Evolutionary conservation across 2,329 filamentous ascomycete genomes (phyloP).

Genomic region (Claviceps paspali): DNA sequence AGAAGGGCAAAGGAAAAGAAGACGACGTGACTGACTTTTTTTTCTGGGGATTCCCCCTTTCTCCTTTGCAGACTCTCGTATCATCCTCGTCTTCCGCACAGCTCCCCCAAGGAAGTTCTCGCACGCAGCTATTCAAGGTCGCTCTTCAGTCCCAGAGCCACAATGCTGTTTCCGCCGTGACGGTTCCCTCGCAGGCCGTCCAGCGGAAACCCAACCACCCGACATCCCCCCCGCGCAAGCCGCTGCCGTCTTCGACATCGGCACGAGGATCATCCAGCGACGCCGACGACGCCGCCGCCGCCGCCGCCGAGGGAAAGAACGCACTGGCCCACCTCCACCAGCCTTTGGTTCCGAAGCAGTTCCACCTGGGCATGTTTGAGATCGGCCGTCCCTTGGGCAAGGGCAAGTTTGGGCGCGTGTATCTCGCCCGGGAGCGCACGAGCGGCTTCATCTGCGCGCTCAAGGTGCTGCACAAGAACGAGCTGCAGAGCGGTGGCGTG

Average conservation of each 20-base stretch:
- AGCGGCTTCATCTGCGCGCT: constrained; percentile 57
- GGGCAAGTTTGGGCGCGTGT: constrained; percentile 60
- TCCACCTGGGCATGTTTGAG: constrained; percentile 49
- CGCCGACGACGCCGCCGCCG: constrained; percentile 26
- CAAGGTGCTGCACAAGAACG: constrained; percentile 57
- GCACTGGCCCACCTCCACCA: constrained; percentile 3
- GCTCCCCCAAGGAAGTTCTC: constrained; percentile 37
- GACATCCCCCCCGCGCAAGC: constrained; percentile 37
- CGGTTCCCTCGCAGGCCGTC: constrained; percentile 50
- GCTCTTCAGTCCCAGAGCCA: constrained; percentile 65
- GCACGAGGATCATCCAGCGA: constrained; percentile 32
- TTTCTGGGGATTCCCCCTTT: too few relatives aligned
- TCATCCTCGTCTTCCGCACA: constrained; percentile 21
- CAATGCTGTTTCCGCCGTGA: constrained; percentile 49
- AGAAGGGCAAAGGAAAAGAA: neutral
- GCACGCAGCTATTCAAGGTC: constrained; percentile 75
- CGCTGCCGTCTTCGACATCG: constrained; percentile 20
- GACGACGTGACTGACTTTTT: neutral
- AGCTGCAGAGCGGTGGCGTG: constrained; percentile 49
- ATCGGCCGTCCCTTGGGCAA: constrained; percentile 60
- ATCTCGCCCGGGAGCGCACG: constrained; percentile 51
- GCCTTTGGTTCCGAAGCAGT: constrained; percentile 5
- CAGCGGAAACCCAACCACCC: constrained; percentile 34
- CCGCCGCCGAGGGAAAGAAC: neutral
- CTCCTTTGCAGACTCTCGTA: constrained; percentile 12